Base-by-base conservation (phyloP, 2,329 filamentous ascomycete genomes). In the Fusarium newnesense region DNA sequence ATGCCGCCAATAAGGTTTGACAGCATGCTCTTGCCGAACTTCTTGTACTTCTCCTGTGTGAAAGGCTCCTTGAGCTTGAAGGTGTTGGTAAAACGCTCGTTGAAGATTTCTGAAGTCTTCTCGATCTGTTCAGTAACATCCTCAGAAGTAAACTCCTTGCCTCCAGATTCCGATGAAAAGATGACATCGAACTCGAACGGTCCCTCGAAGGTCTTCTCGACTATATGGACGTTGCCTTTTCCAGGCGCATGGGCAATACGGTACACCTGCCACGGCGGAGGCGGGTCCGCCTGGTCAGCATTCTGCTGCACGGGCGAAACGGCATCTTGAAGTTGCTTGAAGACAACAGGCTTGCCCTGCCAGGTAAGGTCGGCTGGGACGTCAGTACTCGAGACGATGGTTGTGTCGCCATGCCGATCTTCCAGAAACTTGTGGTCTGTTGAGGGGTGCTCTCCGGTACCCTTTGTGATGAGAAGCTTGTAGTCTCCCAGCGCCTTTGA, bases 1-100 rank as follows among this genome's bases (percentile, higher is more conserved):
- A 98, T 94, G 52, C 96, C 96, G 63, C 96, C 96, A 40, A 97
- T 87, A 39, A 99, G 86, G 81, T 98, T 99, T 4, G 96, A 98
- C 76, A 99, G 93, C 87, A 99, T 93, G 72, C 92, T 95, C 81
- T 94, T 93, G 72, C 92, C 94, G 81, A 98, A 98, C 64, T 87
- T 87, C 53, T 90, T 86, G 80, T 97, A 96, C 78, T 94, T 90
- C 7, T 90, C 87, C 7, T 89, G 87, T 24, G 89, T 85, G 81
- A 96, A 99, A 0, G 96, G 96, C 1, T 91, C 85, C 77, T 94
- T 88, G 2, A 94, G 91, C 59, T 90, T 86, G 59, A 84, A 84
- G 37, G 94, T 86, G 26, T 90, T 87, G 19, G 89, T 84, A 81
- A 97, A 99, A 34, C 92, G 91, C 58, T 93, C 87, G 39, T 89